These are phyloP conservation scores for Benincasa hispida DNA, from an alignment of 306 rosid species.

Conservation along the genomic window DNA sequence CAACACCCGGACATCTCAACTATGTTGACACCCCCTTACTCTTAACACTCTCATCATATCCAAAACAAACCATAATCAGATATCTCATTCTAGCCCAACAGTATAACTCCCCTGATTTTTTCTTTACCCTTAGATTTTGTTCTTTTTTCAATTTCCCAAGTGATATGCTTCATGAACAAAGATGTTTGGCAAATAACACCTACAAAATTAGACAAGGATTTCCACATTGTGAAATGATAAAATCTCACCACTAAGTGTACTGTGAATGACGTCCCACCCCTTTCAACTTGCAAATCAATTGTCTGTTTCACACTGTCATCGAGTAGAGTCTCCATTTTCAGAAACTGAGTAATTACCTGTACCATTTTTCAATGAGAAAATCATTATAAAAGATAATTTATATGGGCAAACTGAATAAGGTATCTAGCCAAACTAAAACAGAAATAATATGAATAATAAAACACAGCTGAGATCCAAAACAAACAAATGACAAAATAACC, in stretches of 20 bases:
- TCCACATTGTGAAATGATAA: slow-evolving; percentile 3
- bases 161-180: neutral
- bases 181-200: neutral
- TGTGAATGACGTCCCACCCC: slow-evolving; percentile 55
- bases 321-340: slow-evolving; percentile 76
- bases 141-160: neutral
- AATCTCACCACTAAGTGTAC: slow-evolving; percentile 59
- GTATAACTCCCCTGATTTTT: too few species aligned
- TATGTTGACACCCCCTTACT: too few species aligned
- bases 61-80: too few species aligned
- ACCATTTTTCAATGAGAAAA: slow-evolving; percentile 5
- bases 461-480: too few species aligned
- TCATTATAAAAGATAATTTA: neutral
- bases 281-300: slow-evolving; percentile 73
- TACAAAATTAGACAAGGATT: neutral
- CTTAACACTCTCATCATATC: too few species aligned
- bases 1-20: too few species aligned
- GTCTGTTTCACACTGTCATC: slow-evolving; percentile 74
- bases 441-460: too few species aligned
- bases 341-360: slow-evolving; percentile 89
- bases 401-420: neutral
- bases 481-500: too few species aligned
- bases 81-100: too few species aligned
- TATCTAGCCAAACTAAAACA: neutral
- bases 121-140: too few species aligned